These are phyloP conservation scores for Heterobasidion irregulare DNA, from an alignment of 1,284 basidiomycete genomes.

Conservation along the genomic window DNA sequence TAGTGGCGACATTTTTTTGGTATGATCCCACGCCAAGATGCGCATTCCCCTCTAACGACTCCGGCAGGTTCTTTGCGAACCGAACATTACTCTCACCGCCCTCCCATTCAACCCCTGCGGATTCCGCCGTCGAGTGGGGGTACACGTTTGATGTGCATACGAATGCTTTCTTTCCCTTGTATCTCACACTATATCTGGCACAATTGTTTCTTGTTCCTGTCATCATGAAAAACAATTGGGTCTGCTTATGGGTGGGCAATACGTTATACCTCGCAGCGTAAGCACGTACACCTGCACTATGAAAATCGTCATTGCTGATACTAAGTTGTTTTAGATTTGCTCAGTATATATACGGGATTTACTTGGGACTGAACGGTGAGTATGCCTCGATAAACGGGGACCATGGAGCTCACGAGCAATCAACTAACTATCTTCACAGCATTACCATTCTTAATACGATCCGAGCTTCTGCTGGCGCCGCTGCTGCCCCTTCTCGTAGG, in stretches of 20 bases:
- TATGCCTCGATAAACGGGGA: not conserved
- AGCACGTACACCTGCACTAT: conserved; percentile 18
- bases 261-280: conserved; percentile 84
- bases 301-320: not conserved
- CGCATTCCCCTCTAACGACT: not conserved
- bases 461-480: conserved; percentile 81
- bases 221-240: conserved; percentile 79
- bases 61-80: conserved; percentile 64
- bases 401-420: conserved; percentile 3
- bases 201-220: conserved; percentile 81
- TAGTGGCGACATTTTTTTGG: conserved; percentile 77
- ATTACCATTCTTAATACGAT: conserved; percentile 84
- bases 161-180: conserved; percentile 91
- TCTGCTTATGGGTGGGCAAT: conserved; percentile 89
- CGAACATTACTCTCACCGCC: conserved; percentile 63
- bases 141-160: conserved; percentile 95
- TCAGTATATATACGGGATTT: conserved; percentile 87
- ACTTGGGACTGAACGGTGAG: conserved; percentile 79
- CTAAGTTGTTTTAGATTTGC: conserved; percentile 42
- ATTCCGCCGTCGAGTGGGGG: conserved; percentile 80
- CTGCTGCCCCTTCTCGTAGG: conserved; percentile 77
- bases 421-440: conserved; percentile 33
- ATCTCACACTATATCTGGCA: conserved; percentile 79
- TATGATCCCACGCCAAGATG: conserved; percentile 21
- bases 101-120: conserved; percentile 62